phyloP scores from a whole-genome alignment of 345 rosid genomes.

The Eucalyptus curtisii region DNA sequence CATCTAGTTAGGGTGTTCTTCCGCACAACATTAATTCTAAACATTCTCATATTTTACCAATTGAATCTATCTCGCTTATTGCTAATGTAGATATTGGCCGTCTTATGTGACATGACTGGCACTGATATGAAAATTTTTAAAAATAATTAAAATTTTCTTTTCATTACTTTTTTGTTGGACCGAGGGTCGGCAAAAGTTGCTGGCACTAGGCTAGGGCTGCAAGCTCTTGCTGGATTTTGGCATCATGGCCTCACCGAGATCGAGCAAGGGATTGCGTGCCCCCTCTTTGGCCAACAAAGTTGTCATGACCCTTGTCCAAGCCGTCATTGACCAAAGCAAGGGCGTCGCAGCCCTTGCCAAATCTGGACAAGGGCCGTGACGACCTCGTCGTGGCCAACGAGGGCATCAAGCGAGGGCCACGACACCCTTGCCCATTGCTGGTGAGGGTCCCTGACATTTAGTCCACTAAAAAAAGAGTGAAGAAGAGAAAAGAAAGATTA shows the following conservation, averaged over 20 bases:
- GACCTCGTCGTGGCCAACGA: neutral
- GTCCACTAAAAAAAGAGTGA: neutral
- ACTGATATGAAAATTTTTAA: no score
- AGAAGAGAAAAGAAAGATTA: neutral
- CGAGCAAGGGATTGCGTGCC: neutral
- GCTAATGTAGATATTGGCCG: no score
- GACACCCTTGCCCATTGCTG: fast-evolving
- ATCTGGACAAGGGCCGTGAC: no score
- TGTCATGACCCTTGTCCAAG: no score
- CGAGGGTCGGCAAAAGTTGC: fast-evolving
- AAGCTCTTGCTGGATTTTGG: neutral
- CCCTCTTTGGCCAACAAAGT: no score
- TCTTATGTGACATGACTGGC: fast-evolving
- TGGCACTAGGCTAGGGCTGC: neutral
- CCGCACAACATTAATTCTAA: no score
- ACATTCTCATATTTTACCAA: fast-evolving
- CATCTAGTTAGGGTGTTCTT: no score
- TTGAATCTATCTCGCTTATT: no score
- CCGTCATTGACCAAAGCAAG: neutral
- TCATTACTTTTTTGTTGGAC: neutral
- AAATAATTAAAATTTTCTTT: no score
- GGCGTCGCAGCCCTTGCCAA: neutral
- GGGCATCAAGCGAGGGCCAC: neutral
- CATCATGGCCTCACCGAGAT: neutral
- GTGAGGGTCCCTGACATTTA: neutral